Conservation (phyloP, 805 yeast species). For the Metschnikowia arizonensis region DNA sequence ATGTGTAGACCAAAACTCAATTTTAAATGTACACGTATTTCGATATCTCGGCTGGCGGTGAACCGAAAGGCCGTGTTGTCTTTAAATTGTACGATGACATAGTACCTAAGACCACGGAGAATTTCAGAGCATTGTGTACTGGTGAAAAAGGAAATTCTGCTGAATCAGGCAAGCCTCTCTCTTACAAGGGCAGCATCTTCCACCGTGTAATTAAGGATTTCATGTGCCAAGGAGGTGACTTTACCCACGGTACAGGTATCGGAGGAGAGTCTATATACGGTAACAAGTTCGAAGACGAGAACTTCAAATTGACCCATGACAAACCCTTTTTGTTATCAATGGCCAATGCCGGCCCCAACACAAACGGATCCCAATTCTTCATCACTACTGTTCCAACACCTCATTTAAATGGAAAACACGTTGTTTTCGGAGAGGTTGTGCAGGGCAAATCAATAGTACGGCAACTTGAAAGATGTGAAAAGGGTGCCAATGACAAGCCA, state of each 20-base stretch:
- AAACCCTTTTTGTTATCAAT: conserved; percentile 86
- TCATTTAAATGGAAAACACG: conserved; percentile 93
- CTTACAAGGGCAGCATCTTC: conserved; percentile 82
- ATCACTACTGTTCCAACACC: conserved; percentile 85
- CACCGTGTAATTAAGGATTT: conserved; percentile 87
- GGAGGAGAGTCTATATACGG: conserved; percentile 92
- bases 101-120: conserved; percentile 86
- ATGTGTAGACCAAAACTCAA: not conserved
- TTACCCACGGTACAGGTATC: conserved; percentile 71
- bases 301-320: conserved; percentile 69
- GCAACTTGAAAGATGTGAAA: conserved; percentile 65
- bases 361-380: conserved; percentile 97
- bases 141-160: conserved; percentile 73
- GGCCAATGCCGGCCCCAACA: conserved; percentile 98
- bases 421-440: conserved; percentile 88
- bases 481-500: conserved; percentile 70
- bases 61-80: conserved; percentile 67
- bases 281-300: conserved; percentile 84
- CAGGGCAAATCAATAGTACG: conserved; percentile 78
- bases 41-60: conserved; percentile 73
- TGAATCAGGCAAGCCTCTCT: conserved; percentile 57
- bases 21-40: conserved; percentile 50
- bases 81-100: conserved; percentile 69
- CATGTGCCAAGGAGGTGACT: conserved; percentile 94
- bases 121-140: conserved; percentile 82